These are phyloP conservation scores for Boletus barrowsii DNA, from an alignment of 768 basidiomycete species.

Conservation along the genomic window DNA sequence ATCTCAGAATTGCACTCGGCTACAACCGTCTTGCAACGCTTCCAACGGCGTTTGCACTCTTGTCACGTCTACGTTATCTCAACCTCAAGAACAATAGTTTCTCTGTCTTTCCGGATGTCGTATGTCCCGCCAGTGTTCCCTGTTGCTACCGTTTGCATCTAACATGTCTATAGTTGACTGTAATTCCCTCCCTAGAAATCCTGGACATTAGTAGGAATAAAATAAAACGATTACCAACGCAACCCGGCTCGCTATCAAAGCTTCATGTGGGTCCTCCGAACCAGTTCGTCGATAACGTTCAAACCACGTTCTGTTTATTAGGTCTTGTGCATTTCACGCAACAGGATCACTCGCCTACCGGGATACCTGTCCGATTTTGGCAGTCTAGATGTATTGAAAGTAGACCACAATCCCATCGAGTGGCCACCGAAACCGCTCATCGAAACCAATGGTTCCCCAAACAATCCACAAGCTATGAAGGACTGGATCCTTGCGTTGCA, in stretches of 20 bases:
- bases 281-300: not conserved
- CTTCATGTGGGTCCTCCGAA: slow-evolving; percentile 54
- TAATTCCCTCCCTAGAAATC: slow-evolving; percentile 86
- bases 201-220: slow-evolving; percentile 93
- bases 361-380: slow-evolving; percentile 71
- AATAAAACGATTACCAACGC: slow-evolving; percentile 72
- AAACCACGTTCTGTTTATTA: slow-evolving; percentile 29
- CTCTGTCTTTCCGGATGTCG: slow-evolving; percentile 80
- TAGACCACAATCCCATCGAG: slow-evolving; percentile 90
- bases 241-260: slow-evolving; percentile 73
- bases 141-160: slow-evolving; percentile 4
- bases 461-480: slow-evolving; percentile 53
- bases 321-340: slow-evolving; percentile 86
- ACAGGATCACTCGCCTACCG: slow-evolving; percentile 79
- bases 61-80: slow-evolving; percentile 77
- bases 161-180: slow-evolving; percentile 57
- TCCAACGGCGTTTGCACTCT: slow-evolving; percentile 67
- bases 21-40: slow-evolving; percentile 80
- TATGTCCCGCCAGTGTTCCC: slow-evolving; percentile 40
- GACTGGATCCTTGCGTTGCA: slow-evolving; percentile 73
- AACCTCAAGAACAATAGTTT: slow-evolving; percentile 86
- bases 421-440: slow-evolving; percentile 78
- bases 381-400: slow-evolving; percentile 72
- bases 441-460: slow-evolving; percentile 39
- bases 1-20: slow-evolving; percentile 74